Percentiles rank a stretch among this genome's conserved stretches.
Evolutionary conservation across 2,329 filamentous ascomycete species (phyloP).

Genomic region (Metarhizium anisopliae): DNA sequence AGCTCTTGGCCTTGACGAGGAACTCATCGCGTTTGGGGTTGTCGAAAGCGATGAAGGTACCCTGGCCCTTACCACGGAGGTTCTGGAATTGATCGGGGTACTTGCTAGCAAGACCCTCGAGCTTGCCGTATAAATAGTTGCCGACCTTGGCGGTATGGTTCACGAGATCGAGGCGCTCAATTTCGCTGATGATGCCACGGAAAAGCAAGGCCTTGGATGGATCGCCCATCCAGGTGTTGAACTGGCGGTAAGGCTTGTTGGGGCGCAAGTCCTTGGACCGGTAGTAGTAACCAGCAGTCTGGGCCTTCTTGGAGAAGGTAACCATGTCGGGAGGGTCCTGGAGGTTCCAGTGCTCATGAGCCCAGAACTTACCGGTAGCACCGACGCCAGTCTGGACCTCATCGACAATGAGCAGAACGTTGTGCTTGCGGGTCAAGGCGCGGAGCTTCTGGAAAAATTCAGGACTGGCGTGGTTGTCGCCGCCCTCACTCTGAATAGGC

Average conservation of each 20-base stretch:
- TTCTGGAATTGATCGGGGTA: conserved; percentile 75
- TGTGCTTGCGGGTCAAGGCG: conserved; percentile 66
- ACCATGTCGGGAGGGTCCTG: conserved; percentile 79
- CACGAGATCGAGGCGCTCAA: conserved; percentile 69
- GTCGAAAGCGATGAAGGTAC: conserved; percentile 91
- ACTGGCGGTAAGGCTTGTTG: conserved; percentile 91
- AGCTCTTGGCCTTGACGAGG: conserved; percentile 65
- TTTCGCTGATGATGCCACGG: conserved; percentile 76
- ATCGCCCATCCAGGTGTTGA: conserved; percentile 98
- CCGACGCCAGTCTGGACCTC: conserved; percentile 92
- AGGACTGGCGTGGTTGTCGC: conserved; percentile 86
- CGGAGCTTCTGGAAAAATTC: conserved; percentile 81
- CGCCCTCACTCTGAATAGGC: conserved; percentile 88
- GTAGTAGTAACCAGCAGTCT: conserved; percentile 89
- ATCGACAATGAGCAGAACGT: conserved; percentile 81
- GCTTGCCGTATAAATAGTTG: conserved; percentile 64
- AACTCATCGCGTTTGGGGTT: conserved; percentile 72
- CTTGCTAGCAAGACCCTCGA: conserved; percentile 57
- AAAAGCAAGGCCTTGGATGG: conserved; percentile 77
- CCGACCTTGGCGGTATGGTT: conserved; percentile 69
- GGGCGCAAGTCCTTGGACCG: conserved; percentile 70
- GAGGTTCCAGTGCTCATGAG: conserved; percentile 90
- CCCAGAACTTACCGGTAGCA: conserved; percentile 92
- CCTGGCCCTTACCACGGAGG: conserved; percentile 77
- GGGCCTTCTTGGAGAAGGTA: conserved; percentile 92